Percentiles rank a stretch among this genome's conserved stretches.
phyloP scores from a whole-genome alignment of 2,329 filamentous ascomycete species.

The Calycina herbarum region DNA sequence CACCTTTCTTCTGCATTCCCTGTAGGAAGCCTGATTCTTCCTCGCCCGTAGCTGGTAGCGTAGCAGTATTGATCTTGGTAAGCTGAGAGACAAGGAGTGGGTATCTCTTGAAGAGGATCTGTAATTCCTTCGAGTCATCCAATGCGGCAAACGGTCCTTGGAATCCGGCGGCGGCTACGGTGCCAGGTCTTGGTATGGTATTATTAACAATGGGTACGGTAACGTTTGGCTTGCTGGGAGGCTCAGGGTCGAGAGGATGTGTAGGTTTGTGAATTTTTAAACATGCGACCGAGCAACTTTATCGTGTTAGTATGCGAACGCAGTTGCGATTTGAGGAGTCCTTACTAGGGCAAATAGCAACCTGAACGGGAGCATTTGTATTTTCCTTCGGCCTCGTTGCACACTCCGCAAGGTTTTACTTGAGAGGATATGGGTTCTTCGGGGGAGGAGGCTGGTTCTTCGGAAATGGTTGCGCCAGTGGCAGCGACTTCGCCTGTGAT shows the following conservation, averaged over 20 bases:
- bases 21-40: conserved; percentile 11
- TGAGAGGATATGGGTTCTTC: background rate
- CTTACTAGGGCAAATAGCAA: conserved; percentile 60
- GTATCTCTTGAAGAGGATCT: conserved; percentile 53
- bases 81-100: conserved; percentile 50
- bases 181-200: conserved; percentile 23
- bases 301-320: conserved; percentile 14
- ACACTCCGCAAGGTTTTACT: conserved; percentile 53
- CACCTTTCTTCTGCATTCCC: conserved; percentile 8
- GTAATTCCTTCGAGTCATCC: conserved; percentile 51
- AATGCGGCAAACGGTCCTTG: conserved; percentile 52
- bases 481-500: background rate
- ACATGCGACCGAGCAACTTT: conserved; percentile 60
- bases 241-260: conserved; percentile 25
- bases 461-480: background rate
- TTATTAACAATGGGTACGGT: conserved; percentile 17
- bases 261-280: conserved; percentile 50
- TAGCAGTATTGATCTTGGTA: conserved; percentile 50
- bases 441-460: background rate
- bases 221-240: conserved; percentile 18
- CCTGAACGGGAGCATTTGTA: conserved; percentile 58
- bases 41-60: conserved; percentile 44
- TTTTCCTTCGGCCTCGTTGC: conserved; percentile 51
- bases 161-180: conserved; percentile 26
- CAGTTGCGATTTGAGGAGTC: conserved; percentile 15